Base-by-base conservation (phyloP, 208 protist species). In the Angomonas deanei region DNA sequence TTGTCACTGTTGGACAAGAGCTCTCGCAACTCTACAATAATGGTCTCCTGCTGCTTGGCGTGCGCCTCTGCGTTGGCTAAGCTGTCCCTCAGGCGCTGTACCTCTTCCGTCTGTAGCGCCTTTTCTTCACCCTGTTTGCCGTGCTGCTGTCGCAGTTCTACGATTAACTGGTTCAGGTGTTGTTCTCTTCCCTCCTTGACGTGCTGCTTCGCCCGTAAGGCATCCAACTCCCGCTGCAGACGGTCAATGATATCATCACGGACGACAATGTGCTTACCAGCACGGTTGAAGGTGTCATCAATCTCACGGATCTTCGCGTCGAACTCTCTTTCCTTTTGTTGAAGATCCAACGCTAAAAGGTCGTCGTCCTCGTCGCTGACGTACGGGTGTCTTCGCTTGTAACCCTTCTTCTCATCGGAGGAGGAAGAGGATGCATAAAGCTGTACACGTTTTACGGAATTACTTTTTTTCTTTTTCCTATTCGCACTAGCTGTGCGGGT, bases 291-390 rank as follows among this genome's bases (percentile, higher is more conserved):
- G 23, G 81, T 92, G 49, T 86, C 55, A 50, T 92, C 80, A 55
- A 94, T 86, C 19, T 81, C 76, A n/a, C 76, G 60, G 23, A 94
- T 82, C 58, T 86, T 82, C 1, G 74, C 66, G 47, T 94, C 84
- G 64, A 94, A 92, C 50, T 80, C 74, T 57, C 65, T 74, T 50
- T 92, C 84, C 54, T 86, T 87, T 8, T 15, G 36, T 42, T 42
- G 8, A 8, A 42, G 15, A 42, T 42, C 36, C 15, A 8, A 15
- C 36, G 36, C 36, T 15, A 42, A 15, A 8, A 42, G 36, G 11
- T 42, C 36, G 11, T 42, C 36, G 11, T 42, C 36, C 36, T 15
- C 36, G n/a, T n/a, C n/a, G n/a, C n/a, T n/a, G n/a, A n/a, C 36
- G 36, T n/a, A 15, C 11, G 15, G 36, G 36, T 42, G 15, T 42